Base-by-base conservation (phyloP, 768 basidiomycete species). In the Heimioporus sp. region DNA sequence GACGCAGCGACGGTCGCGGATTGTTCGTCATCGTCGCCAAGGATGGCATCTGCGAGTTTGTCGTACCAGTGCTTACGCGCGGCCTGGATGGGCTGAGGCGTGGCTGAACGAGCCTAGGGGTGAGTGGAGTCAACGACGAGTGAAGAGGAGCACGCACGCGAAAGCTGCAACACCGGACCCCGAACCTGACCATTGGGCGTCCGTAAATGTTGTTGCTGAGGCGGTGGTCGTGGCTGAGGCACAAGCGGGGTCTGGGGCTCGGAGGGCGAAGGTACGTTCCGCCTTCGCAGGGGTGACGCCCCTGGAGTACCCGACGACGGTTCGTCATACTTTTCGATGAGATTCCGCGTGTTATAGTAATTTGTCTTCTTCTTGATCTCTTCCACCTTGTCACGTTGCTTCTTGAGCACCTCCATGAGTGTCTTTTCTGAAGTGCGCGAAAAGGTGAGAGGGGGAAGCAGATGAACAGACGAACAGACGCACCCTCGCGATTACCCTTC, bases 291-390 rank as follows among this genome's bases (percentile, higher is more conserved):
- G 13, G 78, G 75, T 2, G 77, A 74, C 11, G 60, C 42, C 28
- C 36, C 50, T 48, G 60, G 47, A 21, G 60, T 67, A 2, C 65
- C 53, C 3, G 77, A 65, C 16, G 72, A 52, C 6, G 72, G 62
- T 35, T 89, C 90, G 56, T 96, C 96, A 61, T 97, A 98, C 51
- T 85, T 83, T 65, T 96, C 92, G 16, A 99, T 76, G 41, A 99
- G 77, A 60, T 87, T 91, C 47, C 90, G 85, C 28, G 94, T 99
- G 11, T 82, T 83, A 65, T 99, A 92, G 69, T 91, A 99, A 60
- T 98, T 96, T 2, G 95, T 98, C 67, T 90, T 93, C 75, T 93
- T 92, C 79, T 99, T 99, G 59, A 98, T 91, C 59, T 97, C 95
- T 56, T 96, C 93, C 35, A 99, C 81, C 64, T 90, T 93, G 20